These are phyloP conservation scores for Hypericum androsaemum DNA, from an alignment of 345 rosid genomes.

Conservation along the genomic window DNA sequence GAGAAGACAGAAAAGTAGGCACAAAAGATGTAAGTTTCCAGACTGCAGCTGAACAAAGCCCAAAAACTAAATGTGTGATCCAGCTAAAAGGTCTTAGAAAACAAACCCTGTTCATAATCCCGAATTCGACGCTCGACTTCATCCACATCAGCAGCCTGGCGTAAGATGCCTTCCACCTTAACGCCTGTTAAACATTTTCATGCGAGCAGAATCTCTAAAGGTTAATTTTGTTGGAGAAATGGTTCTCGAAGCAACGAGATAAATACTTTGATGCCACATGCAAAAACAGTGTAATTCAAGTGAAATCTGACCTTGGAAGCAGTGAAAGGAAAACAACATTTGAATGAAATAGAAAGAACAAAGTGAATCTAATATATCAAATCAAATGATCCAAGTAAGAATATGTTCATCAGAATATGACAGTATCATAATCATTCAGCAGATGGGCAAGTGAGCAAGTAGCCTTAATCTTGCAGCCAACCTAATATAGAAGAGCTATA, in stretches of 20 bases:
- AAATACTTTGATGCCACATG: too few relatives aligned
- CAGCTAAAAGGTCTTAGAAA: not conserved
- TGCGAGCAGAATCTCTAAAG: slow-evolving; percentile 15
- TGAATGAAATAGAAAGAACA: too few relatives aligned
- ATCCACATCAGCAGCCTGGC: slow-evolving; percentile 99
- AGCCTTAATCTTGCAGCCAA: not conserved
- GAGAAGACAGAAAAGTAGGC: too few relatives aligned
- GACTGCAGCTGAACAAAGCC: too few relatives aligned
- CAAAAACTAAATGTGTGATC: not conserved
- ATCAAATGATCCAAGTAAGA: too few relatives aligned
- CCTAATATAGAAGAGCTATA: not conserved
- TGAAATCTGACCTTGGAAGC: too few relatives aligned
- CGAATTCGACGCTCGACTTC: slow-evolving; percentile 84
- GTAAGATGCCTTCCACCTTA: slow-evolving; percentile 85
- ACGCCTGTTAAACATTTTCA: slow-evolving; percentile 44
- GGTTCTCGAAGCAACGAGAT: too few relatives aligned
- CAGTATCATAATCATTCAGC: not conserved
- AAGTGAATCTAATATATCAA: too few relatives aligned
- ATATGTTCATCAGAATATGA: not conserved
- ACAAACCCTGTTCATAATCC: slow-evolving; percentile 87
- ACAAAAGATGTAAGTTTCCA: too few relatives aligned
- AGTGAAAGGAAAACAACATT: too few relatives aligned
- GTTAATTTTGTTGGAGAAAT: too few relatives aligned
- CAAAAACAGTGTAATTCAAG: too few relatives aligned
- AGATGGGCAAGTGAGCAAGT: slow-evolving; percentile 2